A percentile compares a stretch with the other conserved stretches of the same genome.
phyloP scores from a whole-genome alignment of 2,329 filamentous ascomycete species.

The Davidsoniella neocaledoniae region DNA sequence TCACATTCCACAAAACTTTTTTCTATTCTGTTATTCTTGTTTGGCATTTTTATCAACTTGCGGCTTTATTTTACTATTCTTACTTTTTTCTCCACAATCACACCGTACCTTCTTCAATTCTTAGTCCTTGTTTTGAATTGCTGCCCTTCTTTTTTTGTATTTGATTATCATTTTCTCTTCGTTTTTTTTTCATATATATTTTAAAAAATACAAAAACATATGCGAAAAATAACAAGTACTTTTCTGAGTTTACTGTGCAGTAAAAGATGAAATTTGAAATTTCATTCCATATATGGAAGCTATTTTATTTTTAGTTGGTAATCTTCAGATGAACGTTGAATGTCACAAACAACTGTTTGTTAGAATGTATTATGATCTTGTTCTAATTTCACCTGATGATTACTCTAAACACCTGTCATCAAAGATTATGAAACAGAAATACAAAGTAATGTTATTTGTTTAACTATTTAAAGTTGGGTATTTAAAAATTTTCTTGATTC shows the following conservation, averaged over 20 bases:
- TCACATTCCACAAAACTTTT: background rate
- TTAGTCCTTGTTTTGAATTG: constrained; percentile 1
- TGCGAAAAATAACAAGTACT: background rate
- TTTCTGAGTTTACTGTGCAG: background rate
- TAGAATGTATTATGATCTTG: no score
- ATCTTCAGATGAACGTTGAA: no score
- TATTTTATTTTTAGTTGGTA: no score
- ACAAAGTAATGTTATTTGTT: no score
- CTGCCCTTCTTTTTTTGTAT: background rate
- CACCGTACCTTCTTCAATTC: constrained; percentile 4
- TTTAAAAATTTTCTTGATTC: no score
- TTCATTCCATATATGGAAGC: no score
- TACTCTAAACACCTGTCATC: no score
- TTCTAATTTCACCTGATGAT: no score
- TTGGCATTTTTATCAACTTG: background rate
- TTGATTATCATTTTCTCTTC: background rate
- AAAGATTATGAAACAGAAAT: no score
- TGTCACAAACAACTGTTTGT: no score
- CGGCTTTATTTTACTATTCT: background rate
- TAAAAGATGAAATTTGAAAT: no score
- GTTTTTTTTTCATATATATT: background rate
- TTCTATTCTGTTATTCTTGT: background rate
- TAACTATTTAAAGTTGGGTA: no score
- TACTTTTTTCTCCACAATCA: constrained; percentile 2
- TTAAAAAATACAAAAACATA: constrained; percentile 2